Evolutionary conservation across 768 basidiomycete genomes (phyloP), one percentile per base, ranked within the genome.

Genomic region (Collybia sp.): DNA sequence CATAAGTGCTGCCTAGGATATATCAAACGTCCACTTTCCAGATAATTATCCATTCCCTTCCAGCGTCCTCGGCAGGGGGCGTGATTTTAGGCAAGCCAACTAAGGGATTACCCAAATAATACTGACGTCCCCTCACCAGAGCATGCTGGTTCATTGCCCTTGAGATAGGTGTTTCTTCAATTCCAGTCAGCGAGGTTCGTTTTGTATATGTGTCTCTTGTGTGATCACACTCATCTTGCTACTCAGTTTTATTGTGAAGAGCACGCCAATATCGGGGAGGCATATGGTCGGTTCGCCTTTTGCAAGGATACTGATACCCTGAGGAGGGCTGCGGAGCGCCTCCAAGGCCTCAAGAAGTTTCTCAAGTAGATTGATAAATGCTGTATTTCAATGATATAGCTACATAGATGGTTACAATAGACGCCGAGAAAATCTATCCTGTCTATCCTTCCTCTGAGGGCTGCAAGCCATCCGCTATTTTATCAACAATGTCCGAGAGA

Each of bases 111-210:
- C 8, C 25, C 25, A 25, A 25, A 25, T 25, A 3, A 25, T 25
- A 8, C 25, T 25, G 8, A 25, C 8, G 8, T 25, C 53, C 47
- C 8, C 43, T 15, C 45, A n/a, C n/a, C n/a, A 93, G 89, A 60
- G 88, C 87, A n/a, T 85, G 85, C 60, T 97, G 94, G 94, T 95
- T 93, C 71, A 86, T 96, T 52, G 93, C 92, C 2, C 72, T 84
- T 63, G 88, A 93, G 61, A 64, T 95, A 36, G 90, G 91, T 6
- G 93, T 97, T 16, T 94, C 93, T 30, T 83, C 88, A 5, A 96
- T 97, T 49, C 93, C 93, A 11, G 91, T 93, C 48, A 94, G 92
- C 76, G 93, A 95, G 78, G 92, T 92, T 64, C 57, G 77, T 58
- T n/a, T 15, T 44, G 42, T 43, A 20, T 39, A 11, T 31, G 18